A percentile compares a stretch with the other conserved stretches of the same genome.
Conservation (phyloP, 2,329 filamentous ascomycete species). For the Eutypa lata region DNA sequence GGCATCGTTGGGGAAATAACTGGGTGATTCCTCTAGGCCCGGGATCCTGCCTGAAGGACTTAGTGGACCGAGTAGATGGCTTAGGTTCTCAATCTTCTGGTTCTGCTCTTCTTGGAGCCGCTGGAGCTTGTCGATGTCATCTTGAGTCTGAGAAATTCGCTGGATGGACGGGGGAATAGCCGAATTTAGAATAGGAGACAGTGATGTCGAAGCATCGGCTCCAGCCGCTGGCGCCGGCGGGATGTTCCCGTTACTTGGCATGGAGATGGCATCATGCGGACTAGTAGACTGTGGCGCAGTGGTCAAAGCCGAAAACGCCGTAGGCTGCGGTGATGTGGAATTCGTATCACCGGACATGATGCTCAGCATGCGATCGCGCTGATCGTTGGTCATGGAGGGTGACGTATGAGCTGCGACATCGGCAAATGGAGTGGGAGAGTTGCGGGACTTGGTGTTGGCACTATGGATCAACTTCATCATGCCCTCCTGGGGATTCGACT, state of each 20-base stretch:
- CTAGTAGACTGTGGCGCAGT: slow-evolving; percentile 17
- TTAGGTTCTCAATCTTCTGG: slow-evolving; percentile 71
- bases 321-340: slow-evolving; percentile 17
- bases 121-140: slow-evolving; percentile 75
- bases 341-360: slow-evolving; percentile 49
- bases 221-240: not conserved
- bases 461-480: slow-evolving; percentile 67
- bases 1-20: slow-evolving; percentile 35
- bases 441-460: slow-evolving; percentile 52
- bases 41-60: slow-evolving; percentile 78
- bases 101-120: slow-evolving; percentile 78
- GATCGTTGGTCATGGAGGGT: slow-evolving; percentile 52
- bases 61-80: slow-evolving; percentile 71
- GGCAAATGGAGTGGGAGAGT: slow-evolving; percentile 44
- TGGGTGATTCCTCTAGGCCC: slow-evolving; percentile 52
- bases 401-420: slow-evolving; percentile 56
- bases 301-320: slow-evolving; percentile 21
- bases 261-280: slow-evolving; percentile 11
- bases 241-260: slow-evolving; percentile 13
- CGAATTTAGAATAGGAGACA: slow-evolving; percentile 50
- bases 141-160: slow-evolving; percentile 64
- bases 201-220: slow-evolving; percentile 28
- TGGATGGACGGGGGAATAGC: slow-evolving; percentile 50
- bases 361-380: slow-evolving; percentile 56
- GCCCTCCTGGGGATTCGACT: slow-evolving; percentile 55